These are phyloP conservation scores for Musa itinerans DNA, from an alignment of 176 grass and related monocot genomes.

Conservation along the genomic window DNA sequence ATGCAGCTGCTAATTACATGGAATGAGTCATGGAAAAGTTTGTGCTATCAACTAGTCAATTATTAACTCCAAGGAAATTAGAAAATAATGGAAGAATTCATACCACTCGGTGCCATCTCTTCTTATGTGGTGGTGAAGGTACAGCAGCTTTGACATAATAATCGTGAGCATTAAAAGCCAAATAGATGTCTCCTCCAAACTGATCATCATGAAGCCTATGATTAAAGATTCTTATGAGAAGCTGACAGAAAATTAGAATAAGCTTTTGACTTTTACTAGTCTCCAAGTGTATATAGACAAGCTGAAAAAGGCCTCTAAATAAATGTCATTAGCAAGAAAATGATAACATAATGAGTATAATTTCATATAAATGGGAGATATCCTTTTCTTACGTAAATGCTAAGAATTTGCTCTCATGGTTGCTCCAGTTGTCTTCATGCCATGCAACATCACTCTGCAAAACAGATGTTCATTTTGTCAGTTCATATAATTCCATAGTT, in stretches of 20 bases:
- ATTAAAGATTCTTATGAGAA: conserved; percentile 20
- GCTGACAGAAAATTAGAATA: conserved; percentile 6
- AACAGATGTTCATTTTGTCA: conserved; percentile 5
- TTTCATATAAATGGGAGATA: not conserved
- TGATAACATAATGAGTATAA: not conserved
- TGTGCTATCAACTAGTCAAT: not conserved
- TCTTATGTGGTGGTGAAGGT: conserved; percentile 53
- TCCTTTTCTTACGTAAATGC: conserved; percentile 68
- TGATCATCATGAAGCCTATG: conserved; percentile 67
- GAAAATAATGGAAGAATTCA: conserved; percentile 7
- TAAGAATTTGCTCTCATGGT: conserved; percentile 87
- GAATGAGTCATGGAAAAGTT: not conserved
- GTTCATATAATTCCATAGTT: too few relatives aligned
- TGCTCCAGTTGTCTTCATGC: conserved; percentile 84
- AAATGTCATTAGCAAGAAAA: not conserved
- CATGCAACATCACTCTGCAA: conserved; percentile 86
- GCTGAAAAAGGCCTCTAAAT: not conserved
- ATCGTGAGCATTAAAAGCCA: conserved; percentile 91
- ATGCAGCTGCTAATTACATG: too few relatives aligned
- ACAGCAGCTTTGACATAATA: conserved; percentile 57
- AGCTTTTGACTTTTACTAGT: not conserved
- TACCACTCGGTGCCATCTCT: conserved; percentile 85
- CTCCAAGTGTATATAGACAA: not conserved
- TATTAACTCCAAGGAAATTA: not conserved
- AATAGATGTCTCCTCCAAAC: conserved; percentile 58